Evolutionary conservation across 1,284 basidiomycete species (phyloP), one percentile per base, ranked within the genome.

Genomic region (Retiboletus fuscus): DNA sequence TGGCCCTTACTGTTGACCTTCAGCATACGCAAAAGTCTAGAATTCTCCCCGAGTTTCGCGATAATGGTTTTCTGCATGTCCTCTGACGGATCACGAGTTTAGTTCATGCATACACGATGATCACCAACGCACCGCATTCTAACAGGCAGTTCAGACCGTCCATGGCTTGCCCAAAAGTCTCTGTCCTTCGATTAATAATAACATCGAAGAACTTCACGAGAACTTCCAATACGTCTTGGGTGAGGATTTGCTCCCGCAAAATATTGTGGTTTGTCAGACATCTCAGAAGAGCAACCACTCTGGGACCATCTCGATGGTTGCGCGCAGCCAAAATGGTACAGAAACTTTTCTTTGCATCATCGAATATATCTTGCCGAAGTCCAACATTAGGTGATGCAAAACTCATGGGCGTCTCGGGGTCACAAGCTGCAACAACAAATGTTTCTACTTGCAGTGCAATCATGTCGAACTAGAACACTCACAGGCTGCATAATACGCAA

Each of bases 401-500:
- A 57, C 20, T 61, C n/a, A 69, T 51, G 39, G 61, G 22, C 0
- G 10, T 28, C 2, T 60, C 43, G 1, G 61, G 20, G 51, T 67
- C 76, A 49, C 20, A 76, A 41, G 68, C 76, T 77, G 44, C 3
- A 39, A 55, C 11, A 1, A 49, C 51, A n/a, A 5, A 24, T 61
- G n/a, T n/a, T n/a, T n/a, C n/a, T n/a, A n/a, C n/a, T n/a, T n/a
- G n/a, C n/a, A n/a, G n/a, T n/a, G n/a, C n/a, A n/a, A n/a, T n/a
- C n/a, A n/a, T n/a, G n/a, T 39, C 1, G 8, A 44, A 34, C 47
- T 13, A 39, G 20, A 26, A 26, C 11, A 61, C 78, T 68, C 30
- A 79, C 78, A 73, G 34, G 71, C 73, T 49, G 81, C 79, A 18
- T 74, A 78, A 62, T 78, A 82, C 18, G 77, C 78, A 2, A 81